phyloP scores from a whole-genome alignment of 2,329 filamentous ascomycete species.

The Torrubiellomyces zombiae region DNA sequence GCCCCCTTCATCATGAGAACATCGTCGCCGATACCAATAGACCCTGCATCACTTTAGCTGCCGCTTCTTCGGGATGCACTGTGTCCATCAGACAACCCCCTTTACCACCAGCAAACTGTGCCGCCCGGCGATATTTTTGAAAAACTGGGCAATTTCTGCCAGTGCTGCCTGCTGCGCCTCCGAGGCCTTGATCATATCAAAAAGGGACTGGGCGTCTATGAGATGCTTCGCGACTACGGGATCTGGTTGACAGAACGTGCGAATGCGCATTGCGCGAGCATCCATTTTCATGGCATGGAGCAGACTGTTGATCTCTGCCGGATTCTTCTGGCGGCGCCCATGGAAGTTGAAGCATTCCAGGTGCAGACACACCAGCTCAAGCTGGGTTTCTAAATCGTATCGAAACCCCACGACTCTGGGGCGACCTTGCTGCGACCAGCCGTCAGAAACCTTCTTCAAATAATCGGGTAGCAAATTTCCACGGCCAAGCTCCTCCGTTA shows the following conservation, averaged over 20 bases:
- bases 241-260: slow-evolving; percentile 42
- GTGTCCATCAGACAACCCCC: too few species aligned
- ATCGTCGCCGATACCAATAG: too few species aligned
- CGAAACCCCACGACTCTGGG: slow-evolving; percentile 39
- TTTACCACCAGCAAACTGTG: too few species aligned
- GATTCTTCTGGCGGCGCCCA: slow-evolving; percentile 26
- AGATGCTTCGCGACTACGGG: slow-evolving; percentile 41
- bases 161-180: slow-evolving; percentile 28
- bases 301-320: slow-evolving; percentile 26
- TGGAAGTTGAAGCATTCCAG: slow-evolving; percentile 37
- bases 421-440: slow-evolving; percentile 34
- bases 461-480: slow-evolving; percentile 36
- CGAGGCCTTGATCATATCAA: slow-evolving; percentile 29
- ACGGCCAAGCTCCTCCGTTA: slow-evolving; percentile 33
- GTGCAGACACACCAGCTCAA: slow-evolving; percentile 36
- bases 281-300: slow-evolving; percentile 35
- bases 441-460: slow-evolving; percentile 32
- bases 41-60: too few species aligned
- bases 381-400: slow-evolving; percentile 42
- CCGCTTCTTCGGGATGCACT: too few species aligned
- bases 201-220: slow-evolving; percentile 32
- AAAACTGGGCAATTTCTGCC: slow-evolving; percentile 35
- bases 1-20: too few species aligned
- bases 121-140: slow-evolving; percentile 33
- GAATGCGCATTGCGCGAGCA: slow-evolving; percentile 33